Evolutionary conservation across 1,284 basidiomycete genomes (phyloP).

Genomic region (Heterobasidion occidentale): DNA sequence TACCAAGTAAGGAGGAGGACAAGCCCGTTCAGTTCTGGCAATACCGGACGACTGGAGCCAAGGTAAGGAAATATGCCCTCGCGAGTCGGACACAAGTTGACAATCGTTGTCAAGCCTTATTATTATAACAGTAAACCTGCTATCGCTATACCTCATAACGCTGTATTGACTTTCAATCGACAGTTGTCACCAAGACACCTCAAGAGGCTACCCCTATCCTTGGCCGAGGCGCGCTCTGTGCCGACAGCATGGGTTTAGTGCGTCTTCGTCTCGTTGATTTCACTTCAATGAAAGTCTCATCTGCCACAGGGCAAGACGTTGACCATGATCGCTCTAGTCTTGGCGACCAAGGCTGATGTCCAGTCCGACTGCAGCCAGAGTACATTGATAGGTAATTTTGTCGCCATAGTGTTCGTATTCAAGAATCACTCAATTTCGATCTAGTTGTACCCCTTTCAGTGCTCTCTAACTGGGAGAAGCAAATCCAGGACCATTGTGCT

Average conservation of each 20-base stretch:
- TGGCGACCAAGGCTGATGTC: conserved; percentile 66
- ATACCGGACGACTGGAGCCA: conserved; percentile 42
- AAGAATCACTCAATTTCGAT: background rate
- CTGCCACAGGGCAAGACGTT: conserved; percentile 71
- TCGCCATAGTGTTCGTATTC: background rate
- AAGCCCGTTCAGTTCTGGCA: conserved; percentile 87
- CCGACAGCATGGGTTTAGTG: conserved; percentile 81
- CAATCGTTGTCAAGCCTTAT: conserved; percentile 31
- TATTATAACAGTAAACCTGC: conserved; percentile 58
- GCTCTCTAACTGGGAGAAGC: conserved; percentile 87
- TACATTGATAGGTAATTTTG: conserved; percentile 64
- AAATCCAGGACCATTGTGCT: conserved; percentile 72
- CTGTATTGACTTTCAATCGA: conserved; percentile 2
- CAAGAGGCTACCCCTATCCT: conserved; percentile 58
- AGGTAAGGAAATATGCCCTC: conserved; percentile 28
- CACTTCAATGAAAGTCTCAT: background rate
- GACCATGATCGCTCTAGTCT: conserved; percentile 69
- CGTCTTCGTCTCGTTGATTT: conserved; percentile 5
- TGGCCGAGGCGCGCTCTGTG: conserved; percentile 78
- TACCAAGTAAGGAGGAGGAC: conserved; percentile 60
- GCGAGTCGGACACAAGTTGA: background rate
- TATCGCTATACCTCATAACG: background rate
- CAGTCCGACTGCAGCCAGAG: conserved; percentile 48
- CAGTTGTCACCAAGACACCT: conserved; percentile 76
- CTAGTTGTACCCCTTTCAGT: conserved; percentile 83